Evolutionary conservation across 2,329 filamentous ascomycete species (phyloP).

Genomic region (Penicillium digitatum): DNA sequence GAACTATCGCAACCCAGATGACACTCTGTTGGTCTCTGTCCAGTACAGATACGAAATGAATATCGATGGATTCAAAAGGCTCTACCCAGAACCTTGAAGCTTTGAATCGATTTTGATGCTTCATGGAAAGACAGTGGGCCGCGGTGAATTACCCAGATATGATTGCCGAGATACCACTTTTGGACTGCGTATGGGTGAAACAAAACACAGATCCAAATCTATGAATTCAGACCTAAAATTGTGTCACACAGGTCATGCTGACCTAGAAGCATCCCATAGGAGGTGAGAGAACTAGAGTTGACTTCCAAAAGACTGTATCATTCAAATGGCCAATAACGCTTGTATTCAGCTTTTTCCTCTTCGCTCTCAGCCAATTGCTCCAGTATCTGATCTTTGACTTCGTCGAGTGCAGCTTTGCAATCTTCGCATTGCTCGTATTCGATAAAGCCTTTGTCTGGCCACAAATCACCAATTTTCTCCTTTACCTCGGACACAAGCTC

Average conservation of each 20-base stretch:
- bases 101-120: slow-evolving; percentile 23
- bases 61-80: slow-evolving; percentile 7
- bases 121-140: slow-evolving; percentile 23
- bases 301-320: slow-evolving; percentile 14
- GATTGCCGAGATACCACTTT: slow-evolving; percentile 11
- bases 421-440: slow-evolving; percentile 27
- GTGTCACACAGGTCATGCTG: too few species aligned
- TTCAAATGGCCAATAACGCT: slow-evolving; percentile 31
- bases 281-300: background rate
- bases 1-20: slow-evolving; percentile 15
- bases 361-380: slow-evolving; percentile 27
- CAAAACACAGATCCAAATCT: too few species aligned
- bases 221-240: too few species aligned
- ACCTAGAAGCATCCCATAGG: too few species aligned
- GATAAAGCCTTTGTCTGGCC: slow-evolving; percentile 31
- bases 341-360: slow-evolving; percentile 26
- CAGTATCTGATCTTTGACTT: slow-evolving; percentile 26
- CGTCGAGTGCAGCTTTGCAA: slow-evolving; percentile 25
- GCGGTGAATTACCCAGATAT: slow-evolving; percentile 13
- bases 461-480: slow-evolving; percentile 27
- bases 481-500: slow-evolving; percentile 24
- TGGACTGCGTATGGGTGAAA: slow-evolving; percentile 1
- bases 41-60: slow-evolving; percentile 13
- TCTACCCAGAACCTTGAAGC: slow-evolving; percentile 19
- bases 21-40: slow-evolving; percentile 12